Evolutionary conservation across 768 basidiomycete genomes (phyloP), one percentile per base, ranked within the genome.

Genomic region (Leccinum aurantiacum): DNA sequence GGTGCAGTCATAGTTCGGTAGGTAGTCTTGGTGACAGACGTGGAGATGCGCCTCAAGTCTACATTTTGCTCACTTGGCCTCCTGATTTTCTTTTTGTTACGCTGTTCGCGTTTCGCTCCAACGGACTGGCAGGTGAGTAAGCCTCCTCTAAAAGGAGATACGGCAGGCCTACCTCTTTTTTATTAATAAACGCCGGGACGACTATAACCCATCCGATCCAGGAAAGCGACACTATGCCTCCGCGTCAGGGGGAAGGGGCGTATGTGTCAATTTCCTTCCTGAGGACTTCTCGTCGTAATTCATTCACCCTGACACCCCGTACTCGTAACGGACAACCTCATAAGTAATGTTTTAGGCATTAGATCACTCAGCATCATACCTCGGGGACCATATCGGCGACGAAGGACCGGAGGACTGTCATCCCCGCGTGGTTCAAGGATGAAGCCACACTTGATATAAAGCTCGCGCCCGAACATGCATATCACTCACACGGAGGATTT

Each of bases 381-480:
- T 19, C 2, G 38, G 57, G 56, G 46, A 33, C 60, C 2, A 3
- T 41, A 55, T 58, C 54, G 60, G 54, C 25, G 24, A 38, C 17
- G 33, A 31, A 8, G 46, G 15, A n/a, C 52, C 54, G 57, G 46
- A 6, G 5, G 13, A 31, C 13, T 27, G 1, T 27, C n/a, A 17
- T 50, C 31, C 48, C 41, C n/a, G 56, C 50, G 35, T 56, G 61
- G 66, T 41, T 53, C 60, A 61, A 63, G 33, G 52, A 56, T 70
- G 58, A 62, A 57, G 54, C 63, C 56, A 56, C 49, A 6, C 44
- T 24, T 27, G 6, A 47, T 63, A 69, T 63, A 60, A 50, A 54
- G 7, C 46, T 60, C 53, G 48, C 2, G 8, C 24, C 41, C 6
- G 15, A 31, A 27, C 7, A 53, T 53, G 10, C 41, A 17, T 27